phyloP scores from a whole-genome alignment of 2,329 filamentous ascomycete species.

The Pseudogymnoascus sp. region DNA sequence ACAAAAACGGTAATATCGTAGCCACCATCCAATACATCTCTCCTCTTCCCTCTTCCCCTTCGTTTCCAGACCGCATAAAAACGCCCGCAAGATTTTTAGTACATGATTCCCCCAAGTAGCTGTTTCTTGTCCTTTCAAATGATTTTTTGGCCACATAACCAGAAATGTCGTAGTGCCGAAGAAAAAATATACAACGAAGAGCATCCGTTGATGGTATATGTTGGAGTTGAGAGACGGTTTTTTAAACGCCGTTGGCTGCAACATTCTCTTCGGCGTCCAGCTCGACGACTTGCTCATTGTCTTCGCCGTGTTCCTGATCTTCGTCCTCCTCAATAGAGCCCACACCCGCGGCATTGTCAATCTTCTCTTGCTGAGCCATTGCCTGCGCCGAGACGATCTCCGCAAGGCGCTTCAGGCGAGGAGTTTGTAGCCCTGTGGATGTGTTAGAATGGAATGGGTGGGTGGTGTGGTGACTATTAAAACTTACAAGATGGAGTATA shows the following conservation, averaged over 20 bases:
- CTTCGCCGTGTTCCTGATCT: not conserved
- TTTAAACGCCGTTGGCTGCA: not conserved
- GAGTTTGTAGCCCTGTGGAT: constrained; percentile 80
- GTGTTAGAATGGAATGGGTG: constrained; percentile 24
- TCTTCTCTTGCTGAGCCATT: constrained; percentile 87
- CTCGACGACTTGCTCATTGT: not conserved
- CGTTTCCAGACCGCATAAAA: constrained; percentile 2
- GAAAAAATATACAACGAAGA: constrained; percentile 4
- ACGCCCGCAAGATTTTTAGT: constrained; percentile 5
- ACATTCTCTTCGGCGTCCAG: not conserved
- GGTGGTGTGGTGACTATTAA: not conserved
- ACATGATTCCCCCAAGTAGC: not conserved
- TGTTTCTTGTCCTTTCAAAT: not conserved
- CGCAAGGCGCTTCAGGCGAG: constrained; percentile 87
- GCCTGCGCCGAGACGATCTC: constrained; percentile 97
- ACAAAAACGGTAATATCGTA: not conserved
- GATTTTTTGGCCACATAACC: not conserved
- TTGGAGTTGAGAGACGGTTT: not conserved
- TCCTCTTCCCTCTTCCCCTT: not conserved
- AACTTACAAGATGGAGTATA: constrained; percentile 94
- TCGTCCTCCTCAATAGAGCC: constrained; percentile 38
- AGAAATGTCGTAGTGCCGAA: not conserved
- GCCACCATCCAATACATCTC: not conserved
- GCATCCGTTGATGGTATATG: not conserved
- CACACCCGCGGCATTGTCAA: constrained; percentile 40